Base-by-base conservation (phyloP, 371 early-diverging fungal species). In the Mucor mucedo region DNA sequence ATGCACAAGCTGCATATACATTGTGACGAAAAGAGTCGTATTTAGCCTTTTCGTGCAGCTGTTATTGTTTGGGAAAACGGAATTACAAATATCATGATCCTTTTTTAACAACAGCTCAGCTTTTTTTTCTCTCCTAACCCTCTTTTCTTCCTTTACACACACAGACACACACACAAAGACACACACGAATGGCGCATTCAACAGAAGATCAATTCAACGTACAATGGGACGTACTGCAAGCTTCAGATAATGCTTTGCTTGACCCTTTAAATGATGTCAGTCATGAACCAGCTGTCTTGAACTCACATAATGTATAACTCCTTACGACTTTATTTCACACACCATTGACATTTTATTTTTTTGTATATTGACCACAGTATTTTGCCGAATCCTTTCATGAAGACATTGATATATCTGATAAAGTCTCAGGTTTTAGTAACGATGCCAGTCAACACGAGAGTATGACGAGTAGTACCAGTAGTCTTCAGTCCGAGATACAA, bases 121-220 rank as follows among this genome's bases (percentile, higher is more conserved):
- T 47, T 47, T 47, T 5, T 47, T 21, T 38, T 10, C 38, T 58
- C 16, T 48, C 11, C 47, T 38, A 11, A 5, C 29, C 39, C 21
- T 41, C 53, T 50, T 49, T 56, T 27, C 35, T 66, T 54, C 49
- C 41, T 35, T 7, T 56, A 58, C 47, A 42, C 28, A 55, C 39
- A 45, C 28, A 62, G 16, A 42, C 14, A 35, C 11, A 30, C 6
- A 42, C 21, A 21, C 21, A 21, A 21, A 21, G 0, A 21, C 21
- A 21, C 21, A 21, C 21, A 21, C 21, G 21, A 21, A 21, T 68
- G 72, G 55, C 62, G 7, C 66, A 73, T 6, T 52, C 70, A 28
- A 60, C 64, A 48, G 72, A 77, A 49, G 72, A 77, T 41, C 73
- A 72, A 32, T 67, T 60, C 52, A 69, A 71, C 50, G 73, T 75